phyloP scores from a whole-genome alignment of 2,329 filamentous ascomycete genomes.

The Leptodontidium sp. region DNA sequence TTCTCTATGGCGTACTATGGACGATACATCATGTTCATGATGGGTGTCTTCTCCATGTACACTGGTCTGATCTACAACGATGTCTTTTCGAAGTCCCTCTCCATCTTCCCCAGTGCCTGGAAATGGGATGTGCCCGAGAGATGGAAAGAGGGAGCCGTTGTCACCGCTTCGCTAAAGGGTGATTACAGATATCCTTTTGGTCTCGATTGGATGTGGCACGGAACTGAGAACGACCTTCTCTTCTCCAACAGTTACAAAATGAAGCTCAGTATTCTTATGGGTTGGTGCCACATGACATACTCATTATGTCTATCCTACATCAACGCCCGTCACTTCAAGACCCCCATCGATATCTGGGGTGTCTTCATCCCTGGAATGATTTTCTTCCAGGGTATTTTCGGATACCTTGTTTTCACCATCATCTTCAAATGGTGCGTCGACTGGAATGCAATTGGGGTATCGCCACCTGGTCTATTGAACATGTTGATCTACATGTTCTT shows the following conservation, averaged over 20 bases:
- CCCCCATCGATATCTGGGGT: slow-evolving; percentile 93
- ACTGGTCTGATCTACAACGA: slow-evolving; percentile 99
- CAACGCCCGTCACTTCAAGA: slow-evolving; percentile 95
- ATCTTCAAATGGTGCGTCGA: slow-evolving; percentile 97
- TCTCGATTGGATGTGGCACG: slow-evolving; percentile 96
- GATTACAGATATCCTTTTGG: slow-evolving; percentile 94
- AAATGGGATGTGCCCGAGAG: slow-evolving; percentile 68
- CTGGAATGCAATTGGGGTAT: slow-evolving; percentile 71
- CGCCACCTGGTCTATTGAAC: slow-evolving; percentile 90
- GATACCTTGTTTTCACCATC: slow-evolving; percentile 92
- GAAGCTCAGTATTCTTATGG: slow-evolving; percentile 98
- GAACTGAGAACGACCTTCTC: slow-evolving; percentile 90
- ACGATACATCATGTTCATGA: slow-evolving; percentile 97
- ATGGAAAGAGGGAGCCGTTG: slow-evolving; percentile 69
- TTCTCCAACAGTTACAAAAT: slow-evolving; percentile 99
- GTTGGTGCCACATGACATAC: slow-evolving; percentile 99
- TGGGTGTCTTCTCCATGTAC: slow-evolving; percentile 96
- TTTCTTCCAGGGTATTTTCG: slow-evolving; percentile 99
- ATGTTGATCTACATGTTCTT: slow-evolving; percentile 99
- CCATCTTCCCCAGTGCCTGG: slow-evolving; percentile 90
- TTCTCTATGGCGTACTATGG: slow-evolving; percentile 99
- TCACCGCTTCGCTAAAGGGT: slow-evolving; percentile 71
- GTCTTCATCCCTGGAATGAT: slow-evolving; percentile 99
- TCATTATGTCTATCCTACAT: slow-evolving; percentile 91
- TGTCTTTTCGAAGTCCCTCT: slow-evolving; percentile 92